These are phyloP conservation scores for Hypoxylon perforatum DNA, from an alignment of 495 filamentous ascomycete species.

Conservation along the genomic window DNA sequence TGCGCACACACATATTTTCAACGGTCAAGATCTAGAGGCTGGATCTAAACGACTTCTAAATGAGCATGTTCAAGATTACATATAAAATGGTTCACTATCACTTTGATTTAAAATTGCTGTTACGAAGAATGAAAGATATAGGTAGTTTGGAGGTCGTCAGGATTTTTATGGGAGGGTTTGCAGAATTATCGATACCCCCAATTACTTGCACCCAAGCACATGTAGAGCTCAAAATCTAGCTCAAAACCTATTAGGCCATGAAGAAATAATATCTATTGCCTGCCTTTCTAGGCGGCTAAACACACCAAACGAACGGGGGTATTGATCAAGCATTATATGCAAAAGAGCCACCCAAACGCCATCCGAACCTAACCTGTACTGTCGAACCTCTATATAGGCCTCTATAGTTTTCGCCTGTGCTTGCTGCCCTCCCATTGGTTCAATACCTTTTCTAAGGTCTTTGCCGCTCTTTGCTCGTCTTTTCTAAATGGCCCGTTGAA, in stretches of 20 bases:
- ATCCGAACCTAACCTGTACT: slow-evolving; percentile 13
- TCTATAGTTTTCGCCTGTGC: slow-evolving; percentile 46
- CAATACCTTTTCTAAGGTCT: slow-evolving; percentile 61
- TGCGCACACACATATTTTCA: background rate
- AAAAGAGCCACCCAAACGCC: slow-evolving; percentile 35
- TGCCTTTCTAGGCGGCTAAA: slow-evolving; percentile 5
- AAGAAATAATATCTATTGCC: slow-evolving; percentile 9
- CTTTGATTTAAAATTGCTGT: background rate
- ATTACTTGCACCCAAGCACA: background rate
- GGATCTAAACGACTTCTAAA: too few species aligned
- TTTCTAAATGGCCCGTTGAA: slow-evolving; percentile 70
- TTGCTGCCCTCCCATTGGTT: slow-evolving; percentile 53
- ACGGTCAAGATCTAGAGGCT: background rate
- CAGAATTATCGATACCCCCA: slow-evolving; percentile 16
- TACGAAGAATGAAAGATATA: background rate
- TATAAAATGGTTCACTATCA: too few species aligned
- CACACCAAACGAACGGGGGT: slow-evolving; percentile 41
- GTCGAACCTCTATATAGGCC: slow-evolving; percentile 1
- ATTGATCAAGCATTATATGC: slow-evolving; percentile 26
- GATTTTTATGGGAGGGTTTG: background rate
- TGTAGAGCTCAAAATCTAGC: background rate
- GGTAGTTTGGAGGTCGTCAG: background rate
- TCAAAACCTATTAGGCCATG: background rate
- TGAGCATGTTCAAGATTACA: too few species aligned
- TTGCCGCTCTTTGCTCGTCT: slow-evolving; percentile 64